Conservation (phyloP, 768 basidiomycete genomes). For the Boletus eberwhitei region DNA sequence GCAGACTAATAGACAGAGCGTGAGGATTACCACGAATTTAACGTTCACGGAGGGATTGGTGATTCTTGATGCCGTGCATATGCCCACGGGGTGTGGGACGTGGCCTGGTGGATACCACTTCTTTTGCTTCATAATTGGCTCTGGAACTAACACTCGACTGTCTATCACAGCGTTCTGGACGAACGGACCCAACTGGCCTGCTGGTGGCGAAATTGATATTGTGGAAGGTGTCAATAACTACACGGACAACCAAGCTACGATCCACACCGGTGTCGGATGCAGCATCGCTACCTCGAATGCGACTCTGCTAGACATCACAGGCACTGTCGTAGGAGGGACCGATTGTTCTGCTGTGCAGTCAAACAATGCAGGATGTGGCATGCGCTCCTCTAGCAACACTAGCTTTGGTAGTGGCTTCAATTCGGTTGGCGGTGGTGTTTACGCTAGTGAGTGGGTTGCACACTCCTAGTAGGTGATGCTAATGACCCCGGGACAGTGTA, state of each 20-base stretch:
- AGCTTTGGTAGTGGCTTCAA: constrained; percentile 90
- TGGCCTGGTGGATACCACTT: constrained; percentile 55
- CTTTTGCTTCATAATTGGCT: not conserved
- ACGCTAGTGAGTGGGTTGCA: constrained; percentile 64
- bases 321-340: constrained; percentile 62
- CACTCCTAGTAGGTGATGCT: not conserved
- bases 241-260: constrained; percentile 76
- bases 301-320: constrained; percentile 52
- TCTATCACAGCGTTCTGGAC: constrained; percentile 42
- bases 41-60: constrained; percentile 66
- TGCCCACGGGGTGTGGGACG: constrained; percentile 86
- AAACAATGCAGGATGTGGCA: constrained; percentile 79
- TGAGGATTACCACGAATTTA: constrained; percentile 69
- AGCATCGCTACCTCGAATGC: constrained; percentile 49
- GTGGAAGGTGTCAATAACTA: constrained; percentile 81
- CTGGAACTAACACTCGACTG: not conserved
- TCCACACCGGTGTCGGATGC: constrained; percentile 77
- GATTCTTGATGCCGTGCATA: constrained; percentile 81
- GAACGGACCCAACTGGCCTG: constrained; percentile 45
- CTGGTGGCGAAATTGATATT: constrained; percentile 76
- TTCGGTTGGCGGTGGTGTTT: constrained; percentile 79
- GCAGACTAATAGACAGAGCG: constrained; percentile 62
- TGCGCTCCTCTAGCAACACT: constrained; percentile 53
- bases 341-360: constrained; percentile 72
- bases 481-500: constrained; percentile 12